Evolutionary conservation across 176 grass and related monocot genomes (phyloP).

Genomic region (Oryza meyeriana): DNA sequence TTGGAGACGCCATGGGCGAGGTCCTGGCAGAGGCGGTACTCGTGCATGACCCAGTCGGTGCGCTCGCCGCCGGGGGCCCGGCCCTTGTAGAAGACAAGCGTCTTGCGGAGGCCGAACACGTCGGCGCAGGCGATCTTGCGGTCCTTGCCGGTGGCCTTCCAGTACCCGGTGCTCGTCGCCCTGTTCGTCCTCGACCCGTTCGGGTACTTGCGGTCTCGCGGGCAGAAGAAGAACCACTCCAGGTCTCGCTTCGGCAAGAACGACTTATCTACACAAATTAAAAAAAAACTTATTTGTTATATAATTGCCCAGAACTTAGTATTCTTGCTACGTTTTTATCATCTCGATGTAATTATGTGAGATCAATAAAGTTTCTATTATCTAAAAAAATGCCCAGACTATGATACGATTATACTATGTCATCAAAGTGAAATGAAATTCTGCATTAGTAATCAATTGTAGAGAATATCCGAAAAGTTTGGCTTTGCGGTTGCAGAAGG

Average conservation of each 20-base stretch:
- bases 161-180: slow-evolving; percentile 75
- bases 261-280: slow-evolving; percentile 68
- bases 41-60: slow-evolving; percentile 99
- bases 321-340: too few relatives aligned
- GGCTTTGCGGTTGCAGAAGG: slow-evolving; percentile 19
- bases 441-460: background rate
- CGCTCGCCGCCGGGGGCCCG: slow-evolving; percentile 92
- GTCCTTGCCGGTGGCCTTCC: slow-evolving; percentile 98
- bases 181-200: slow-evolving; percentile 95
- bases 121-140: slow-evolving; percentile 64
- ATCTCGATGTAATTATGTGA: too few relatives aligned
- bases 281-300: background rate
- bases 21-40: slow-evolving; percentile 94
- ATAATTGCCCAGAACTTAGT: too few relatives aligned
- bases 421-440: background rate
- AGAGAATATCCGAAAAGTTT: slow-evolving; percentile 28
- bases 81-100: slow-evolving; percentile 91
- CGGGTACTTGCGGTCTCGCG: slow-evolving; percentile 89
- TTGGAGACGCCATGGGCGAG: slow-evolving; percentile 67
- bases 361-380: too few relatives aligned
- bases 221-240: slow-evolving; percentile 99
- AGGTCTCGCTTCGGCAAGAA: slow-evolving; percentile 87
- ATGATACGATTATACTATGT: background rate
- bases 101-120: slow-evolving; percentile 79
- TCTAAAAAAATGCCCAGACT: too few relatives aligned